Percentiles rank a stretch among this genome's conserved stretches.
phyloP scores from a whole-genome alignment of 139 green algal species.

The Eudorina sp. region DNA sequence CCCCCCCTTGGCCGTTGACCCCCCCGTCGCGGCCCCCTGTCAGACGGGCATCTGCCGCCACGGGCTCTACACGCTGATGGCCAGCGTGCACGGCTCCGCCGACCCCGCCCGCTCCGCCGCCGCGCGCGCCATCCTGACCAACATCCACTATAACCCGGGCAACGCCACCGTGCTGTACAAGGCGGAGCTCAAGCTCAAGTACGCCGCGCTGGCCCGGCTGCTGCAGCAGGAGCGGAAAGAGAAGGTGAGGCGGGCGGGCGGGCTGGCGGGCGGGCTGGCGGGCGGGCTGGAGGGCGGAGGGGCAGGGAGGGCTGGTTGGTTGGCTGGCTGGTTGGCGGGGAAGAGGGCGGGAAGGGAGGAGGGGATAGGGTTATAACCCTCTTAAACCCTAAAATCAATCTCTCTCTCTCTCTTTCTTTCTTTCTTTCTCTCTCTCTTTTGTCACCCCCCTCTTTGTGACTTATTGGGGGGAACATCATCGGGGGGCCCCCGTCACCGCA shows the following conservation, averaged over 20 bases:
- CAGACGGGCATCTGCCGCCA: constrained; percentile 58
- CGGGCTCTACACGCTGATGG: constrained; percentile 66
- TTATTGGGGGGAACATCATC: too few species aligned
- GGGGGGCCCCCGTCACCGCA: too few species aligned
- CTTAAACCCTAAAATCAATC: too few species aligned
- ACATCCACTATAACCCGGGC: constrained; percentile 65
- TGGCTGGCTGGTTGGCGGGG: too few species aligned
- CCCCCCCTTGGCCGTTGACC: too few species aligned
- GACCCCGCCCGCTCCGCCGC: constrained; percentile 55
- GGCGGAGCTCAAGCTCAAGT: constrained; percentile 66
- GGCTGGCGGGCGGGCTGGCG: neutral
- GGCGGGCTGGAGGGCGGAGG: neutral
- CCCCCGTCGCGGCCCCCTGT: neutral
- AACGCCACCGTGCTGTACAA: constrained; percentile 65
- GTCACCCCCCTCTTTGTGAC: too few species aligned
- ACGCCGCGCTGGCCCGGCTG: constrained; percentile 47
- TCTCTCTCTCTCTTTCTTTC: too few species aligned
- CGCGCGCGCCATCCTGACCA: constrained; percentile 55
- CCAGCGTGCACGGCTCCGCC: constrained; percentile 42
- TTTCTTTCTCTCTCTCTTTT: too few species aligned
- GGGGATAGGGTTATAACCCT: too few species aligned
- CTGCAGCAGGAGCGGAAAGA: neutral
- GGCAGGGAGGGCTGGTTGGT: too few species aligned
- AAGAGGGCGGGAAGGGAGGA: too few species aligned
- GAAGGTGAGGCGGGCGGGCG: neutral